Percentiles rank a stretch among this genome's conserved stretches.
Evolutionary conservation across 192 early-diverging fungal genomes (phyloP).

Genomic region (Coemansia sp.): DNA sequence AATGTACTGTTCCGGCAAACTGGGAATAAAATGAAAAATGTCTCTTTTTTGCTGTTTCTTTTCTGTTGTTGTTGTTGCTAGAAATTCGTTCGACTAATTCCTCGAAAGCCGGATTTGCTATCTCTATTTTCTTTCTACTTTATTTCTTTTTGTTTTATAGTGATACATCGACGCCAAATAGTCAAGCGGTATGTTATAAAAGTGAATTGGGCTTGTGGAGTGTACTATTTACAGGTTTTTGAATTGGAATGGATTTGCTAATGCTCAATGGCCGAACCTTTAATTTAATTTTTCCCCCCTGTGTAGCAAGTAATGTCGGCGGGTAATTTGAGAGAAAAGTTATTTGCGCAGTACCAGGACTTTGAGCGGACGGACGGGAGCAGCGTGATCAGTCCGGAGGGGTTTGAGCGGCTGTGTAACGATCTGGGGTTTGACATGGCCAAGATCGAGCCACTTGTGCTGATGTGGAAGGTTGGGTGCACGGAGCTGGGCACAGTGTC

Average conservation of each 20-base stretch:
- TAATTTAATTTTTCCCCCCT: background rate
- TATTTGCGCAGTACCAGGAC: conserved; percentile 43
- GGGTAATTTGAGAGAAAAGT: conserved; percentile 6
- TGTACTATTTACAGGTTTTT: no score
- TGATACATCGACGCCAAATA: no score
- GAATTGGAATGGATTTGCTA: no score
- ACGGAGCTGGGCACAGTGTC: conserved; percentile 28
- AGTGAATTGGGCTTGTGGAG: no score
- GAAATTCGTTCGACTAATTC: no score
- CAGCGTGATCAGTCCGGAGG: conserved; percentile 29
- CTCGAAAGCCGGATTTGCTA: no score
- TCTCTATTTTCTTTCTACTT: no score
- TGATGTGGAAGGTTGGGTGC: conserved; percentile 41
- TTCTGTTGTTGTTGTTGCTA: no score
- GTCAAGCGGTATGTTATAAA: no score
- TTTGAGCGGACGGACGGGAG: conserved; percentile 23
- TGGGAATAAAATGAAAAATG: background rate
- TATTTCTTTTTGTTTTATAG: no score
- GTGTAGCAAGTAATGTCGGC: background rate
- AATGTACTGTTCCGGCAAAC: no score
- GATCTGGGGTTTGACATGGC: conserved; percentile 31
- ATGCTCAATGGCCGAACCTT: no score
- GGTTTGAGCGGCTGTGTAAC: conserved; percentile 38
- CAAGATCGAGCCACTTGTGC: conserved; percentile 34
- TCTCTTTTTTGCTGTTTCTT: background rate